Percentiles rank a stretch among this genome's conserved stretches.
These are phyloP conservation scores for Aureobasidium sp. DNA, from an alignment of 2,329 filamentous ascomycete species.

Conservation along the genomic window DNA sequence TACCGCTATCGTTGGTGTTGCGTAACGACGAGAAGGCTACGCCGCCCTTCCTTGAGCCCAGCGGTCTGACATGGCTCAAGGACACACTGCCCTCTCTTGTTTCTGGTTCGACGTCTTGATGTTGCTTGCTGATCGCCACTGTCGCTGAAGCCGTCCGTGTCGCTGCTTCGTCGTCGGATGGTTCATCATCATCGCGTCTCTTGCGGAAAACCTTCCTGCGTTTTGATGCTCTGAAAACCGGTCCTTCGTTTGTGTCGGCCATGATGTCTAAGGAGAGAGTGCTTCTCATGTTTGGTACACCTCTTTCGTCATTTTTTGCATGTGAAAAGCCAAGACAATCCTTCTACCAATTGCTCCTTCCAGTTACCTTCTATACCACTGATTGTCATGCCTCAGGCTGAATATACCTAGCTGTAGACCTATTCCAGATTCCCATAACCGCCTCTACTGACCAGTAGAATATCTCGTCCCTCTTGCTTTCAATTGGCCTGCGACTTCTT, in stretches of 20 bases:
- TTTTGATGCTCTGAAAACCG: slow-evolving; percentile 41
- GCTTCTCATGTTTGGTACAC: background rate
- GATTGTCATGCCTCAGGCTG: background rate
- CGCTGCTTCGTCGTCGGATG: background rate
- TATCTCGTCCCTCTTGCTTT: background rate
- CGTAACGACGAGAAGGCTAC: slow-evolving; percentile 44
- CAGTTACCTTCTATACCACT: background rate
- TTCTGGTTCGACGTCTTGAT: background rate
- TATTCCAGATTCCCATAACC: background rate
- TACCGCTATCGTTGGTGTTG: slow-evolving; percentile 12
- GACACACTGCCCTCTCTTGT: background rate
- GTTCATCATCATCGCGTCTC: slow-evolving; percentile 25
- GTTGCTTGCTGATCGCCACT: background rate
- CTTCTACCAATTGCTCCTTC: background rate
- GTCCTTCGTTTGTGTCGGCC: slow-evolving; percentile 20
- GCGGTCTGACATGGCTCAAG: slow-evolving; percentile 41
- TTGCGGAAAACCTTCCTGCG: slow-evolving; percentile 43
- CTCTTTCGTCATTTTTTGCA: slow-evolving; percentile 9
- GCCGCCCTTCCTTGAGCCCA: slow-evolving; percentile 43
- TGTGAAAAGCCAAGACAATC: slow-evolving; percentile 6
- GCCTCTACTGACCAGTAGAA: too few species aligned
- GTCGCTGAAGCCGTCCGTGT: background rate
- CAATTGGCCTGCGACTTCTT: background rate
- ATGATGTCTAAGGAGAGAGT: background rate
- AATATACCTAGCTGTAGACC: background rate